Evolutionary conservation across 1,284 basidiomycete species (phyloP).

Genomic region (Afroboletus lepidellus): DNA sequence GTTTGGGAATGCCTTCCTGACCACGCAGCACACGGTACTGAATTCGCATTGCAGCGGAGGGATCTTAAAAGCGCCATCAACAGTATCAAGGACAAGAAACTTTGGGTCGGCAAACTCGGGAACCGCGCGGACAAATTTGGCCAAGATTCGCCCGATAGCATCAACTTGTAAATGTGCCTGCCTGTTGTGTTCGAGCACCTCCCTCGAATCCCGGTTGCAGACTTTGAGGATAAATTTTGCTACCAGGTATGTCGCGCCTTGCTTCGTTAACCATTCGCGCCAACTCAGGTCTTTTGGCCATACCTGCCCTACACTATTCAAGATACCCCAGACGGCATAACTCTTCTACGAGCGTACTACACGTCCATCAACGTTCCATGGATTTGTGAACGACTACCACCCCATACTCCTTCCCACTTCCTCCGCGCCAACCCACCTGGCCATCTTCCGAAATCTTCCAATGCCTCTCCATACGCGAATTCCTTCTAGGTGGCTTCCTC

Average conservation of each 20-base stretch:
- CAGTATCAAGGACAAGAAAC: slow-evolving; percentile 57
- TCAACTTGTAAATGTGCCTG: slow-evolving; percentile 66
- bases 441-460: slow-evolving; percentile 88
- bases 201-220: slow-evolving; percentile 79
- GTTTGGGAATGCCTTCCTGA: no score
- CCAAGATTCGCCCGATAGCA: slow-evolving; percentile 52
- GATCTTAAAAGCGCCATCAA: slow-evolving; percentile 75
- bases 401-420: slow-evolving; percentile 87
- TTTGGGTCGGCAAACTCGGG: slow-evolving; percentile 79
- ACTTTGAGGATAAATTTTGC: slow-evolving; percentile 79
- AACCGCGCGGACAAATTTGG: slow-evolving; percentile 63
- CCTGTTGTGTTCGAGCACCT: slow-evolving; percentile 56
- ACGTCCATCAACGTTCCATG: background rate
- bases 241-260: slow-evolving; percentile 55
- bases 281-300: slow-evolving; percentile 73
- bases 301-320: slow-evolving; percentile 85
- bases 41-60: slow-evolving; percentile 79
- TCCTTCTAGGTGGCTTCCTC: slow-evolving; percentile 71
- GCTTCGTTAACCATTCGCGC: background rate
- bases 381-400: slow-evolving; percentile 57
- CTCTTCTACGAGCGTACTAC: slow-evolving; percentile 77
- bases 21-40: slow-evolving; percentile 62
- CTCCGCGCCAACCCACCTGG: slow-evolving; percentile 66
- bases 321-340: slow-evolving; percentile 80
- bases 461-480: slow-evolving; percentile 69